phyloP scores from a whole-genome alignment of 305 asterid genomes.

The Plantago rigida region DNA sequence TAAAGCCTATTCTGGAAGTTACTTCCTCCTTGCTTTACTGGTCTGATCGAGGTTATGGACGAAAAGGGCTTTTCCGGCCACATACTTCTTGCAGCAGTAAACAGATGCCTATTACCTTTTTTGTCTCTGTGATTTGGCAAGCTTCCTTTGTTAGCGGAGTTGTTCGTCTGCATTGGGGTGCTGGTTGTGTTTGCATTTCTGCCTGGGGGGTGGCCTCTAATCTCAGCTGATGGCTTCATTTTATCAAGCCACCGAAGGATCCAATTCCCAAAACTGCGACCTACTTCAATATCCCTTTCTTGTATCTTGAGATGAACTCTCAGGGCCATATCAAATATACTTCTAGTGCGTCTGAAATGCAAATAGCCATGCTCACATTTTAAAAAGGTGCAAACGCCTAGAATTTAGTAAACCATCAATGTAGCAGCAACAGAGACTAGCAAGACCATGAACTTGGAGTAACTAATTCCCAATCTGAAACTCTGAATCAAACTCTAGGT shows the following conservation, averaged over 20 bases:
- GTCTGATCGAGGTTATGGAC: conserved; percentile 28
- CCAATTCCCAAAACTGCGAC: conserved; percentile 73
- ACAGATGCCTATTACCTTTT: conserved; percentile 38
- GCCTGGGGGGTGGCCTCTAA: conserved; percentile 41
- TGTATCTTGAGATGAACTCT: conserved; percentile 62
- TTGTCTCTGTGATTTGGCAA: conserved; percentile 24
- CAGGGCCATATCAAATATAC: conserved; percentile 63
- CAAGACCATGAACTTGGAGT: too few relatives aligned
- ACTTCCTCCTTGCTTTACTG: conserved; percentile 45
- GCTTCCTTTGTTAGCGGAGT: conserved; percentile 29
- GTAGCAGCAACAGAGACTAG: not conserved
- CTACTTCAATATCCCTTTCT: conserved; percentile 80
- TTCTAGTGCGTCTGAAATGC: conserved; percentile 58
- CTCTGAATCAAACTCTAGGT: too few relatives aligned
- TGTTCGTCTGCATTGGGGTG: conserved; percentile 26
- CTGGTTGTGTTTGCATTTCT: conserved; percentile 26
- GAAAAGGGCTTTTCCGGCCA: conserved; percentile 2
- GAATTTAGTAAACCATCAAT: not conserved
- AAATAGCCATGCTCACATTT: not conserved
- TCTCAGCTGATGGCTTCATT: conserved; percentile 80
- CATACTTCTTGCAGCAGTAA: conserved; percentile 39
- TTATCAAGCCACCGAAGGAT: conserved; percentile 75
- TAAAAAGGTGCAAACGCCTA: not conserved
- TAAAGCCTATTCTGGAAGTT: conserved; percentile 52
- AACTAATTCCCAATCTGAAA: too few relatives aligned